phyloP scores from a whole-genome alignment of 2,329 filamentous ascomycete genomes.

The Reticulascus tulasneorum region DNA sequence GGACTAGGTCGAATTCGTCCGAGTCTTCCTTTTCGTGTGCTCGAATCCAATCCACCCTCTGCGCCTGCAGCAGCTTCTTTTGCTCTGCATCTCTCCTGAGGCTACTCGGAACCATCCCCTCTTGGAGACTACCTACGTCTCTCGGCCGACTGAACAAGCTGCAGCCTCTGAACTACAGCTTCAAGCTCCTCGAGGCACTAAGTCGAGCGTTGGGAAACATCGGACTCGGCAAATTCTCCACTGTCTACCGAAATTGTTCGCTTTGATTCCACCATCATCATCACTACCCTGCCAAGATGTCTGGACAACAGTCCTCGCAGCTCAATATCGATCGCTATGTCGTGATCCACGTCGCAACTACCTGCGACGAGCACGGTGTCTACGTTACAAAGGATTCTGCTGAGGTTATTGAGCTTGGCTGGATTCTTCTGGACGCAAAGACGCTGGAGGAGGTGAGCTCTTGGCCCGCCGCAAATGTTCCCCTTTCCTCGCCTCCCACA shows the following conservation, averaged over 20 bases:
- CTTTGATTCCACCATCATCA: slow-evolving; percentile 12
- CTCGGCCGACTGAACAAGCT: slow-evolving; percentile 14
- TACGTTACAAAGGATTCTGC: slow-evolving; percentile 99
- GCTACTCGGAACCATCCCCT: slow-evolving; percentile 15
- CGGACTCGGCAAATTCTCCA: slow-evolving; percentile 7
- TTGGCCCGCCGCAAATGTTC: not conserved
- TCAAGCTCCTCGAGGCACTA: slow-evolving; percentile 7
- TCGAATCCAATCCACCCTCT: slow-evolving; percentile 10
- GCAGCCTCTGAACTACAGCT: slow-evolving; percentile 5
- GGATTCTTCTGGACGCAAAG: slow-evolving; percentile 92
- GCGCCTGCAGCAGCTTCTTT: slow-evolving; percentile 12
- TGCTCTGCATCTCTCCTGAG: slow-evolving; percentile 14
- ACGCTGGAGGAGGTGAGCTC: slow-evolving; percentile 81
- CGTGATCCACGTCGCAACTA: slow-evolving; percentile 97
- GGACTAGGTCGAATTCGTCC: slow-evolving; percentile 10
- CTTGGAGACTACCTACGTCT: slow-evolving; percentile 13
- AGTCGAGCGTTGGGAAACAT: slow-evolving; percentile 3
- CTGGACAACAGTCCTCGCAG: slow-evolving; percentile 47
- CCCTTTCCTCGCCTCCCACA: slow-evolving; percentile 7
- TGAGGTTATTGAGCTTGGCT: slow-evolving; percentile 97
- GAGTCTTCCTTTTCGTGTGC: slow-evolving; percentile 6
- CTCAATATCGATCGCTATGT: slow-evolving; percentile 91
- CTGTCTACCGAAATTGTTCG: too few relatives aligned
- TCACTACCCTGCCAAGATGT: slow-evolving; percentile 29
- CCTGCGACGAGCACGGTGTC: slow-evolving; percentile 97